Percentiles rank a stretch among this genome's conserved stretches.
These are phyloP conservation scores for Rostrohypoxylon terebratum DNA, from an alignment of 495 filamentous ascomycete species.

Conservation along the genomic window DNA sequence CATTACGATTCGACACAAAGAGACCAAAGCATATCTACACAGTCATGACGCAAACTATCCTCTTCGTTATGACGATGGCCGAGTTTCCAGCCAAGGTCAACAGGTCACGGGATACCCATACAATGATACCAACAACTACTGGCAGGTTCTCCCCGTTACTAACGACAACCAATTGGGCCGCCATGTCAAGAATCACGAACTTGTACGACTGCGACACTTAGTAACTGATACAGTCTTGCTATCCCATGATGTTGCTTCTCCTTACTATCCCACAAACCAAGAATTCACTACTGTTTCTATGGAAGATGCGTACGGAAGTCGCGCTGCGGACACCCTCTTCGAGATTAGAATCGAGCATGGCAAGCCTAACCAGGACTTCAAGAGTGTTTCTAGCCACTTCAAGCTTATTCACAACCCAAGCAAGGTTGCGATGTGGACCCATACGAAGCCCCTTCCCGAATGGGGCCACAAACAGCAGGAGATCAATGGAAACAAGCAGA, in stretches of 20 bases:
- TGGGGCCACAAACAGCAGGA: constrained; percentile 98
- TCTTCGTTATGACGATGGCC: constrained; percentile 94
- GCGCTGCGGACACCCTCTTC: constrained; percentile 91
- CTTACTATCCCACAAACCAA: constrained; percentile 96
- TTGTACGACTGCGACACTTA: constrained; percentile 88
- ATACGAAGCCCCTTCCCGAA: constrained; percentile 90
- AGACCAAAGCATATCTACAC: constrained; percentile 95
- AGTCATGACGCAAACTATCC: constrained; percentile 92
- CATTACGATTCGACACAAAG: constrained; percentile 92
- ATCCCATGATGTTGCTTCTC: constrained; percentile 98
- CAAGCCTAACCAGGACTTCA: constrained; percentile 85
- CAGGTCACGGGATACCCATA: constrained; percentile 98
- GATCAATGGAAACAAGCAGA: constrained; percentile 99
- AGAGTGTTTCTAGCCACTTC: constrained; percentile 89
- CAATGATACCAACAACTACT: constrained; percentile 99
- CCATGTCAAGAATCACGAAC: constrained; percentile 83
- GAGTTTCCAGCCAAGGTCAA: constrained; percentile 96
- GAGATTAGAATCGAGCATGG: constrained; percentile 90
- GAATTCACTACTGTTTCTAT: constrained; percentile 89
- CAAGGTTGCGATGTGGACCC: constrained; percentile 99
- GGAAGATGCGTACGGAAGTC: constrained; percentile 78
- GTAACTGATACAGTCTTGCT: constrained; percentile 88
- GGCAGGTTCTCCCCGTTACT: constrained; percentile 84
- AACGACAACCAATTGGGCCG: constrained; percentile 67
- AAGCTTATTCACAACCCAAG: constrained; percentile 93